Evolutionary conservation across 805 yeast species (phyloP), one percentile per base, ranked within the genome.

Genomic region (Candida coquimbonensis): DNA sequence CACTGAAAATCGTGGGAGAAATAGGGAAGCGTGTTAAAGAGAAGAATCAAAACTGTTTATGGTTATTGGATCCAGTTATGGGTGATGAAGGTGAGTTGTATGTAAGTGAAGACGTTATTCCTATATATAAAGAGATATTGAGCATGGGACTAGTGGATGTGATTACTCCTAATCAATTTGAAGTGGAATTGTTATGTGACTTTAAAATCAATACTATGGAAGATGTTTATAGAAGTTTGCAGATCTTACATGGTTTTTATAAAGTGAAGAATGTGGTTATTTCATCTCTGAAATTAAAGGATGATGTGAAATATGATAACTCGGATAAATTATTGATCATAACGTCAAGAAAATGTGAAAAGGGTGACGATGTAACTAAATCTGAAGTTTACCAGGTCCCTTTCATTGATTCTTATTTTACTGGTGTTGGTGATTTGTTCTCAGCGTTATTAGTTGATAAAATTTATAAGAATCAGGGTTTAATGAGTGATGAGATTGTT

Each of bases 401-500:
- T 2, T 68, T 72, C 33, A 75, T 87, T 37, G 78, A 82, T 45
- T 81, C 91, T 6, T 88, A 91, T 61, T 91, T 90, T 65, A 87
- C 96, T 0, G 98, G 98, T 2, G 96, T 93, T 0, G 98, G 98
- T 7, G 98, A 90, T 57, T 64, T 90, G 37, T 90, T 91, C 55
- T 82, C 96, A 0, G 91, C 96, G 0, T 62, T 90, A 36, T 62
- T 89, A 31, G 54, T 87, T 7, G 95, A 84, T 61, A 74, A 86
- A 53, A 66, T 81, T 27, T 68, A 63, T 53, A 61, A 60, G 36
- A 33, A 33, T 33, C 17, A 33, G 19, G 19, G 17, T 11, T 7
- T 16, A 9, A n/a, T 33, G 19, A n/a, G n/a, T 8, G 19, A 16
- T 8, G 16, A 26, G 51, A 49, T 33, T 53, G 69, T 27, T 50